Evolutionary conservation across 2,329 filamentous ascomycete species (phyloP), one percentile per base, ranked within the genome.

Genomic region (Akanthomyces dipterigenus): DNA sequence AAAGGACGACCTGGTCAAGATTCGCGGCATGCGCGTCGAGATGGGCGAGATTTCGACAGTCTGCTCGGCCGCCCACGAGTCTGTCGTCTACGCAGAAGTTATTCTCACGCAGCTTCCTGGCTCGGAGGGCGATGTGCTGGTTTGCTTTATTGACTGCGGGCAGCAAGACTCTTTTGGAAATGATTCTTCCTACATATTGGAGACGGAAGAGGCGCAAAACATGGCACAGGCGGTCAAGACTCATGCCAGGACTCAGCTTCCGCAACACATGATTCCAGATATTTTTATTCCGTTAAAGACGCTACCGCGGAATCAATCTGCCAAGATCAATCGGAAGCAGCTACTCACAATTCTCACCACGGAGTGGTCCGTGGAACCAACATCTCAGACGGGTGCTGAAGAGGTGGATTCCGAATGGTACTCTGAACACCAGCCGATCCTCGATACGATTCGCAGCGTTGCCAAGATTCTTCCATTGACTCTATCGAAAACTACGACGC

Each of bases 1-100:
- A 54, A 54, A 54, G 18, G 50, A 54, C 42, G 50, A 54, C 12
- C 20, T 54, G n/a, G 50, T 54, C 50, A 54, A 54, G 50, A 54
- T 54, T 7, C 50, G 50, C 20, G 50, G 50, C 50, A 54, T 54
- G 50, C 50, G 50, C 20, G 50, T 54, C 31, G 50, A 54, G 50
- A 54, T 54, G 50, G 50, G 50, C n/a, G 50, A 54, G 50, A 54
- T 54, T 28, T 40, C 50, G 50, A 38, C 50, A 16, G 50, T 54
- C 16, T 54, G 50, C 31, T 54, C 50, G 22, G 50, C 50, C n/a
- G 50, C 20, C 34, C 50, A 54, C 36, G 50, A 54, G 6, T 54
- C 50, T 38, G 50, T 54, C n/a, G 50, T 54, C 18, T 34, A 54
- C 22, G 50, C 50, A 40, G 50, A 54, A 16, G 50, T 54, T 16